Percentiles rank a stretch among this genome's conserved stretches.
Conservation (phyloP, 306 rosid genomes). For the Datisca glomerata region DNA sequence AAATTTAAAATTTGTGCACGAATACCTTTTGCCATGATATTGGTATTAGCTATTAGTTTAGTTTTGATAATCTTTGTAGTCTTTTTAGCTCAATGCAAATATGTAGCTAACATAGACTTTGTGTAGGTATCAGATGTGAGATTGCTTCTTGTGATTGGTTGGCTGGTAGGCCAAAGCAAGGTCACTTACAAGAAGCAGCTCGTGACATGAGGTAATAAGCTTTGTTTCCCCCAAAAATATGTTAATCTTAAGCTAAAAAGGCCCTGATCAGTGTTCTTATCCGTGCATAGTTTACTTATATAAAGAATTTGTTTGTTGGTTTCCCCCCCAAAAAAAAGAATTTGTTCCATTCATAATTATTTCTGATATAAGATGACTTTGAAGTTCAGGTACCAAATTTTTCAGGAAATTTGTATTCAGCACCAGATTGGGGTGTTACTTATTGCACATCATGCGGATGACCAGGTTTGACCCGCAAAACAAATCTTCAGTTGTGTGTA, state of each 20-base stretch:
- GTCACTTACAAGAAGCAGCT: slow-evolving; percentile 93
- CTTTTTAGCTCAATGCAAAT: slow-evolving; percentile 2
- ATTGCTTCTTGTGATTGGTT: slow-evolving; percentile 64
- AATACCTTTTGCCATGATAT: slow-evolving; percentile 3
- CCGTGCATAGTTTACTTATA: no score
- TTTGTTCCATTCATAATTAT: background rate
- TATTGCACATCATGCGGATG: slow-evolving; percentile 91
- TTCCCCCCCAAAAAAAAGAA: no score
- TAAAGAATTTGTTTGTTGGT: no score
- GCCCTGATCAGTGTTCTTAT: background rate
- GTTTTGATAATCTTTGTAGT: slow-evolving; percentile 1
- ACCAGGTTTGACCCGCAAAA: slow-evolving; percentile 45
- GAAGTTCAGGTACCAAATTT: slow-evolving; percentile 49
- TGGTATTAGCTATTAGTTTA: no score
- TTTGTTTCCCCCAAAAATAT: background rate
- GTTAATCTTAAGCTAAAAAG: background rate
- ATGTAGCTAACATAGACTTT: slow-evolving; percentile 14
- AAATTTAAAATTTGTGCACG: slow-evolving; percentile 5
- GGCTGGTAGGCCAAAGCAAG: slow-evolving; percentile 73
- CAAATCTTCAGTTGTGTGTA: background rate
- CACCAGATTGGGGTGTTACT: slow-evolving; percentile 60
- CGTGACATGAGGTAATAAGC: slow-evolving; percentile 67
- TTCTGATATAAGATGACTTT: slow-evolving; percentile 5
- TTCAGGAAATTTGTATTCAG: slow-evolving; percentile 59
- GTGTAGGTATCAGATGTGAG: slow-evolving; percentile 69